Conservation (phyloP, 2,329 filamentous ascomycete genomes). For the Trichoderma citrinoviride region DNA sequence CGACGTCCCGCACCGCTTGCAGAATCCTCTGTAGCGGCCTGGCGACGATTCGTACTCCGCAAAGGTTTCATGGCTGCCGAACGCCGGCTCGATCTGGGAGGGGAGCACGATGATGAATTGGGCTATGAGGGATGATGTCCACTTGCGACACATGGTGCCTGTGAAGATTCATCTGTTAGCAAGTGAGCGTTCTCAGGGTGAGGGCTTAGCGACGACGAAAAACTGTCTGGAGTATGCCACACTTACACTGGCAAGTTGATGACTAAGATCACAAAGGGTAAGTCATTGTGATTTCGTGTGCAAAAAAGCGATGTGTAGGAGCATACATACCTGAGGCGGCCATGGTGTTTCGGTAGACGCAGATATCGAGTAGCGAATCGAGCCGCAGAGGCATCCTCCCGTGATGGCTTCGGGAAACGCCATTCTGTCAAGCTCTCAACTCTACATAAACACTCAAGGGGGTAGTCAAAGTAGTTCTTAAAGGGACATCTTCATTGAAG, state of each 20-base stretch:
- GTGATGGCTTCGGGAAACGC: not conserved
- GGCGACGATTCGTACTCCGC: slow-evolving; percentile 9
- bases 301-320: not conserved
- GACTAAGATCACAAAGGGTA: not conserved
- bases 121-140: slow-evolving; percentile 14
- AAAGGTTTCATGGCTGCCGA: not conserved
- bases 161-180: not conserved
- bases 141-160: slow-evolving; percentile 17
- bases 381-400: slow-evolving; percentile 16
- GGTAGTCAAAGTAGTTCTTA: not conserved
- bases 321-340: slow-evolving; percentile 19
- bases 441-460: not conserved
- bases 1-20: slow-evolving; percentile 13
- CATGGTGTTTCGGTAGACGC: not conserved
- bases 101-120: slow-evolving; percentile 14
- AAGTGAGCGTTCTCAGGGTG: not conserved
- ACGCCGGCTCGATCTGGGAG: not conserved
- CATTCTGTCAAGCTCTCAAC: not conserved
- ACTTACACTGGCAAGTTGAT: slow-evolving; percentile 14
- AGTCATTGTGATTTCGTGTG: not conserved
- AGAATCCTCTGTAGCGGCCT: slow-evolving; percentile 10
- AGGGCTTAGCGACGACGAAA: not conserved
- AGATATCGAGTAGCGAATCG: slow-evolving; percentile 8
- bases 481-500: not conserved
- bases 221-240: not conserved